Evolutionary conservation across 768 basidiomycete genomes (phyloP).

Genomic region (Chiua virens): DNA sequence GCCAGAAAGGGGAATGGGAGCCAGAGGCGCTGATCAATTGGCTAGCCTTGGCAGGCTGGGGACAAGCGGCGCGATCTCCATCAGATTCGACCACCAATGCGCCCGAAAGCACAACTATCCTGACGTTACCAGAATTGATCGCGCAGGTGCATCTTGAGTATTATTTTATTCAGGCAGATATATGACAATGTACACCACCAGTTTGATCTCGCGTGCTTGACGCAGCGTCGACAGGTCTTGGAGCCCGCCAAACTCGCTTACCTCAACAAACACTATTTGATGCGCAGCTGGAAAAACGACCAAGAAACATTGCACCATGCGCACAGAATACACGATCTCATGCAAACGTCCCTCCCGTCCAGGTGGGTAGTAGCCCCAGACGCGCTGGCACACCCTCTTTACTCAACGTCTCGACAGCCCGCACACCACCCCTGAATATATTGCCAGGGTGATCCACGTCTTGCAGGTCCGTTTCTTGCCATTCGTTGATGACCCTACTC

Average conservation of each 20-base stretch:
- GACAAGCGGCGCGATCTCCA: slow-evolving; percentile 40
- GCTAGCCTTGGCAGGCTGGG: slow-evolving; percentile 95
- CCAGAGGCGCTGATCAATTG: slow-evolving; percentile 88
- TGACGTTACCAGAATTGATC: slow-evolving; percentile 66
- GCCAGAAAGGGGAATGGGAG: slow-evolving; percentile 84
- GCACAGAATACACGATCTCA: slow-evolving; percentile 46
- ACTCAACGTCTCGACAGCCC: slow-evolving; percentile 31
- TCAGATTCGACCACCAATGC: slow-evolving; percentile 36
- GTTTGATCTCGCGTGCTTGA: slow-evolving; percentile 78
- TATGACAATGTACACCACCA: slow-evolving; percentile 24
- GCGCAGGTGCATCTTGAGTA: slow-evolving; percentile 44
- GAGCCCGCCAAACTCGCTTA: slow-evolving; percentile 80
- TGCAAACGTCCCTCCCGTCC: slow-evolving; percentile 58
- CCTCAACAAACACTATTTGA: slow-evolving; percentile 85
- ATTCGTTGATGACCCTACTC: background rate
- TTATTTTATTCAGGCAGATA: background rate
- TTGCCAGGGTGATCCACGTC: slow-evolving; percentile 60
- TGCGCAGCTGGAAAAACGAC: slow-evolving; percentile 49
- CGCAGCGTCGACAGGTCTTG: slow-evolving; percentile 80
- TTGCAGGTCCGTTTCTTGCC: slow-evolving; percentile 46
- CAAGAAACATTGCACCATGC: slow-evolving; percentile 56
- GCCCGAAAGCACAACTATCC: slow-evolving; percentile 65
- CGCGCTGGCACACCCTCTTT: background rate
- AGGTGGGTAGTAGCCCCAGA: slow-evolving; percentile 43
- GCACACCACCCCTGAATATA: slow-evolving; percentile 54